phyloP scores from a whole-genome alignment of 1,284 basidiomycete genomes.

The Trichosporon sp. region DNA sequence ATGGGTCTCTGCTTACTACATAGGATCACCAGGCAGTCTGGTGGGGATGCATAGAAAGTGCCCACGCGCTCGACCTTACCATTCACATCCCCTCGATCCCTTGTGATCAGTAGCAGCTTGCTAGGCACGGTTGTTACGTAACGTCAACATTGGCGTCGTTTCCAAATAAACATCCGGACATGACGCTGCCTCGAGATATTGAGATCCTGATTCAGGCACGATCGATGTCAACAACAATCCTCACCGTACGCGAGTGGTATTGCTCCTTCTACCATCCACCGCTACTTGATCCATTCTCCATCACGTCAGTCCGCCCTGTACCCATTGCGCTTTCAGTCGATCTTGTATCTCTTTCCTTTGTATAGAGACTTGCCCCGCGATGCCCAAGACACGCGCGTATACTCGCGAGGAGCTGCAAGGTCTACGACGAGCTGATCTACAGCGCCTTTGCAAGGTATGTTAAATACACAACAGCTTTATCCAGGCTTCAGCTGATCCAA shows the following conservation, averaged over 20 bases:
- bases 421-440: slow-evolving; percentile 36
- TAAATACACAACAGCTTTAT: neutral
- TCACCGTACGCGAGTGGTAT: neutral
- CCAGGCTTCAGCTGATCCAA: neutral
- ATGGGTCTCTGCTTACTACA: too few relatives aligned
- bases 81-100: too few relatives aligned
- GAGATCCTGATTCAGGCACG: neutral
- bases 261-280: neutral
- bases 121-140: too few relatives aligned
- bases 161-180: too few relatives aligned
- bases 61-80: too few relatives aligned
- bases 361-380: neutral
- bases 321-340: neutral
- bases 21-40: too few relatives aligned
- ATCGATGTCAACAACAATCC: neutral
- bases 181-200: neutral
- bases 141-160: too few relatives aligned
- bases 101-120: too few relatives aligned
- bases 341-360: neutral
- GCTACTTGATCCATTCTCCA: neutral
- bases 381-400: slow-evolving; percentile 33
- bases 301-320: too few relatives aligned
- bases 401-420: slow-evolving; percentile 36
- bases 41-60: too few relatives aligned
- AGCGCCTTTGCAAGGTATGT: slow-evolving; percentile 41